Conservation (phyloP, 176 grass and related monocot species). For the Triticum turgidum region DNA sequence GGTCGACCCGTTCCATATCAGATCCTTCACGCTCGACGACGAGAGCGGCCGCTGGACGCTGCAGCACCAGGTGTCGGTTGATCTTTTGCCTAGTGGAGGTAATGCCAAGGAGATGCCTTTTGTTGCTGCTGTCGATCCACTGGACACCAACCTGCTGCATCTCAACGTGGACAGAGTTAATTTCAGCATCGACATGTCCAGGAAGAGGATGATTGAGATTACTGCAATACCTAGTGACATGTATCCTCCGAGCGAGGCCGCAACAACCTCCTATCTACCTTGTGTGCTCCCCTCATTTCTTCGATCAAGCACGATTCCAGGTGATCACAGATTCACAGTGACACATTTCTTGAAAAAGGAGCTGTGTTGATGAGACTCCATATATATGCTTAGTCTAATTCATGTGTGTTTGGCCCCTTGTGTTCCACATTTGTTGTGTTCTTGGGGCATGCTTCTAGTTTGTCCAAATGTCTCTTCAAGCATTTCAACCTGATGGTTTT, state of each 20-base stretch:
- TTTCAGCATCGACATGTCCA: slow-evolving; percentile 3
- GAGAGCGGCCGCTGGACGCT: not conserved
- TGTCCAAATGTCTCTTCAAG: not conserved
- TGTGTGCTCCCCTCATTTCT: slow-evolving; percentile 2
- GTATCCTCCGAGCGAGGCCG: not conserved
- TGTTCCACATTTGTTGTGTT: too few relatives aligned
- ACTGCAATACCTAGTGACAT: not conserved
- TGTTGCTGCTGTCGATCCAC: not conserved
- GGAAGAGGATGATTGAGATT: not conserved
- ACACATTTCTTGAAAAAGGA: not conserved
- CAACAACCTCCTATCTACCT: not conserved
- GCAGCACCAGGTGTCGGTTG: not conserved
- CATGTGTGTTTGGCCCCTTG: too few relatives aligned
- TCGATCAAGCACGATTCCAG: not conserved
- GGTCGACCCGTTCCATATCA: not conserved
- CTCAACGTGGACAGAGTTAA: not conserved
- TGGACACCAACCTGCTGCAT: not conserved
- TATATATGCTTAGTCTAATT: too few relatives aligned
- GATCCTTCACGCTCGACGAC: not conserved
- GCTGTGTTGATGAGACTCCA: too few relatives aligned
- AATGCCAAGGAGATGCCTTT: not conserved
- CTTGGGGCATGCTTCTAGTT: not conserved
- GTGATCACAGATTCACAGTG: not conserved
- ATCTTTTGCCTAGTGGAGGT: not conserved
- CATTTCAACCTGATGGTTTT: not conserved